Evolutionary conservation across 768 basidiomycete genomes (phyloP), one percentile per base, ranked within the genome.

Genomic region (Pisolithus marmoratus): DNA sequence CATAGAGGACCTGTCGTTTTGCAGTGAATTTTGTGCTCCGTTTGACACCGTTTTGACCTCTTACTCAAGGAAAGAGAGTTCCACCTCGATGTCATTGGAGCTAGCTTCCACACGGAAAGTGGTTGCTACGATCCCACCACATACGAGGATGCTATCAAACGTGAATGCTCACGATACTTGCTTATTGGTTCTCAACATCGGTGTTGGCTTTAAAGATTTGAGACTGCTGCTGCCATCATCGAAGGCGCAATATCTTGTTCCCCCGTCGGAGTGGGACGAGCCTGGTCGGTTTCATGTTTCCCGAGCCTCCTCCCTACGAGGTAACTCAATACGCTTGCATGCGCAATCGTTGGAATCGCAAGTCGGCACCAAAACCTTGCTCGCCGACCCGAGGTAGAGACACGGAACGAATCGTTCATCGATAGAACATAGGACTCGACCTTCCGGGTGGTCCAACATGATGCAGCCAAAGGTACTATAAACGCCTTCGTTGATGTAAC

Each of bases 401-500:
- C 57, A 54, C 66, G 63, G 68, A 87, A 85, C 2, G 83, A 85
- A 38, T 80, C 80, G 48, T 77, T 74, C 72, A 89, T 72, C 22
- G 83, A 85, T 45, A 90, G 74, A 44, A 90, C 87, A 60, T 82
- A 82, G 23, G 96, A 96, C 61, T 89, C 82, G n/a, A 86, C 86
- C 52, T 78, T 76, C 65, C 95, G 94, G n/a, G 71, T 99, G 96
- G 71, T 98, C 96, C 71, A 97, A 98, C 64, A 98, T 76, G 71
- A 94, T 94, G 73, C 90, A 94, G 75, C 94, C 94, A 77, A 94
- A 94, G 19, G 92, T 84, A 47, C 95, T 93, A 69, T 99, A 99
- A 38, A 99, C 93, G 41, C 96, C 96, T 68, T 98, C 95, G 73
- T 97, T 98, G 80, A 98, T 93, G 76, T 98, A 98, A 75, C 97